Percentiles rank a stretch among this genome's conserved stretches.
Evolutionary conservation across 192 early-diverging fungal species (phyloP).

Genomic region (Podila epigama): DNA sequence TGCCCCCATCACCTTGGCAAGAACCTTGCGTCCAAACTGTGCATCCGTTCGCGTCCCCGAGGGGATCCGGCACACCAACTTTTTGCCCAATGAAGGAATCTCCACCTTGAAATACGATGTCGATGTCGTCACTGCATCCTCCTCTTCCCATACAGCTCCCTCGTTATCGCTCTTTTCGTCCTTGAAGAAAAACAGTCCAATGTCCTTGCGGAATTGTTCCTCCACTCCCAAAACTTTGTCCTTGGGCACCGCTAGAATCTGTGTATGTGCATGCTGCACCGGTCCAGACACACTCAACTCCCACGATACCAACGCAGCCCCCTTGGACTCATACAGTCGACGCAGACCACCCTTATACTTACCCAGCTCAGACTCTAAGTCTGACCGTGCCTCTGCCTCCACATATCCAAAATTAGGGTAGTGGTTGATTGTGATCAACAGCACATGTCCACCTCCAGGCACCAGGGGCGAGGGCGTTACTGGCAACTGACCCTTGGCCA

Average conservation of each 20-base stretch:
- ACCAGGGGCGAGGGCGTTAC: slow-evolving; percentile 53
- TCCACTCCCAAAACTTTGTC: slow-evolving; percentile 35
- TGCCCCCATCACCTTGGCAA: slow-evolving; percentile 69
- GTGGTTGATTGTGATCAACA: slow-evolving; percentile 69
- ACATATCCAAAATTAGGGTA: slow-evolving; percentile 54
- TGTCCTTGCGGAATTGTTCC: slow-evolving; percentile 17
- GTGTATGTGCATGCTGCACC: slow-evolving; percentile 74
- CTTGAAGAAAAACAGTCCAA: slow-evolving; percentile 9
- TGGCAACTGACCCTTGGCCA: slow-evolving; percentile 89
- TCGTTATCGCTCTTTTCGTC: not conserved
- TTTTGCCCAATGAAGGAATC: slow-evolving; percentile 55
- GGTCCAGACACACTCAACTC: slow-evolving; percentile 71
- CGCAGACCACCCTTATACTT: slow-evolving; percentile 63
- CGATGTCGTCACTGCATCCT: not conserved
- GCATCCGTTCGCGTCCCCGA: slow-evolving; percentile 66
- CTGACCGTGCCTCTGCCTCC: slow-evolving; percentile 42
- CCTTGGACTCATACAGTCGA: slow-evolving; percentile 61
- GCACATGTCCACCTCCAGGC: slow-evolving; percentile 84
- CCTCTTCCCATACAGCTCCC: slow-evolving; percentile 11
- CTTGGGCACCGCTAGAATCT: slow-evolving; percentile 70
- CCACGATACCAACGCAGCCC: slow-evolving; percentile 73
- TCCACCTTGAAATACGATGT: slow-evolving; percentile 64
- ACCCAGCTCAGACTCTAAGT: slow-evolving; percentile 58
- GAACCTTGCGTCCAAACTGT: slow-evolving; percentile 78
- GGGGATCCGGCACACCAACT: slow-evolving; percentile 54